Base-by-base conservation (phyloP, 2,329 filamentous ascomycete species). In the Dactylonectria estremocensis region DNA sequence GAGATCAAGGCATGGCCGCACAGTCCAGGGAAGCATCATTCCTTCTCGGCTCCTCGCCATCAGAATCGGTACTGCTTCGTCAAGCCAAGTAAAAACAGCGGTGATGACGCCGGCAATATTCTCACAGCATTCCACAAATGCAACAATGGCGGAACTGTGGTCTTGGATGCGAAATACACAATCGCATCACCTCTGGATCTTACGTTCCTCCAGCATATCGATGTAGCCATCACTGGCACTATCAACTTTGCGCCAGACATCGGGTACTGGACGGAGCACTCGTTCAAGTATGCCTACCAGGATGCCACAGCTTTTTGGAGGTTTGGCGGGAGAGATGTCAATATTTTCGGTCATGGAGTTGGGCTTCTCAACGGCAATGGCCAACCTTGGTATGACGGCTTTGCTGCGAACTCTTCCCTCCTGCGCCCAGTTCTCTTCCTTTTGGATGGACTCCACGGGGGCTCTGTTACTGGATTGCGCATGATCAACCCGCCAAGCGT, bases 241-340 rank as follows among this genome's bases (percentile, higher is more conserved):
- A 84, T 92, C 46, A 82, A 86, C 60, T 93, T 93, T 79, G 87
- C 86, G 61, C 86, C 90, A 56, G 87, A 93, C 76, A 89, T 89
- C 13, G 84, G 88, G 68, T 92, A 91, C 78, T 93, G 91, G 91
- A 84, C 89, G 71, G 83, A 82, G 10, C 85, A 91, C 72, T 83
- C 85, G 24, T 92, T 92, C 83, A 84, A 86, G 60, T 89, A 90
- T 22, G 82, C 81, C 7, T 93, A 89, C 80, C 91, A 93, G 71
- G 91, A 91, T 70, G 86, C 87, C 87, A 77, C 87, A 2, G 63
- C 69, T 9, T 73, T 71, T 67, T 76, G 75, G 74, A 55, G 58
- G 13, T 74, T 74, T 45, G 76, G 76, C 31, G 76, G 76, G 33
- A 64, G 68, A 52, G 74, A 77, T 45, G 72, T 93, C 13, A 90